A percentile compares a stretch with the other conserved stretches of the same genome.
phyloP scores from a whole-genome alignment of 1,284 basidiomycete genomes.

The Cryptococcus jaspeensis region DNA sequence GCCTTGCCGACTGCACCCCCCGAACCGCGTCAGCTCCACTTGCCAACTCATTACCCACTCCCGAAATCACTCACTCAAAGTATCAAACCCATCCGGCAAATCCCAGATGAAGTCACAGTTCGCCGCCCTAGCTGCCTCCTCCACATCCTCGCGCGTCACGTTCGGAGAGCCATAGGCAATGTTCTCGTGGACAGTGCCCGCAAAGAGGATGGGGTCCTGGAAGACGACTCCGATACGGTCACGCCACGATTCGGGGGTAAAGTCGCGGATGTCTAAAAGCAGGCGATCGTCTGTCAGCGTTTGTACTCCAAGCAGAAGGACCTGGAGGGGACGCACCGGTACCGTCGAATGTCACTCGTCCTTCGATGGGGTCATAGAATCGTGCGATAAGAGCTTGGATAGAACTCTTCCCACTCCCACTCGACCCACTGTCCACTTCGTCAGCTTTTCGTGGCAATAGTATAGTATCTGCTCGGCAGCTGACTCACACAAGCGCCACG shows the following conservation, averaged over 20 bases:
- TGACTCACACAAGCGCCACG: constrained; percentile 82
- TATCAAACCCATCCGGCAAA: constrained; percentile 56
- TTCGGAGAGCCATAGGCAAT: constrained; percentile 58
- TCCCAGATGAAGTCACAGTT: constrained; percentile 50
- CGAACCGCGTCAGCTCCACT: too few relatives aligned
- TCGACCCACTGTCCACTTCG: constrained; percentile 63
- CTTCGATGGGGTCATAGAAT: constrained; percentile 87
- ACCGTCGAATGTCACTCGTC: constrained; percentile 79
- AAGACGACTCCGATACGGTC: constrained; percentile 68
- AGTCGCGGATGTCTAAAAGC: constrained; percentile 62
- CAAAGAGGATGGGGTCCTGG: constrained; percentile 71
- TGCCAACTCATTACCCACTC: too few relatives aligned
- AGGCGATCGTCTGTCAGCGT: neutral
- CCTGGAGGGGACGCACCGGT: constrained; percentile 58
- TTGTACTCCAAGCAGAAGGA: neutral
- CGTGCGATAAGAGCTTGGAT: constrained; percentile 83
- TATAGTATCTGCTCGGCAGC: too few relatives aligned
- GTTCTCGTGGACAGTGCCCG: constrained; percentile 72
- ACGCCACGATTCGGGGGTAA: constrained; percentile 72
- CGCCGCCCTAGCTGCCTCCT: constrained; percentile 40
- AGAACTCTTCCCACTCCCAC: constrained; percentile 88
- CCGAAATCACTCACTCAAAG: constrained; percentile 57
- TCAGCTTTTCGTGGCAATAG: constrained; percentile 1
- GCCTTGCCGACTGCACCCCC: constrained; percentile 43
- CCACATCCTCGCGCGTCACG: constrained; percentile 40